Conservation (phyloP, 1,284 basidiomycete genomes). For the Irpex sp. region DNA sequence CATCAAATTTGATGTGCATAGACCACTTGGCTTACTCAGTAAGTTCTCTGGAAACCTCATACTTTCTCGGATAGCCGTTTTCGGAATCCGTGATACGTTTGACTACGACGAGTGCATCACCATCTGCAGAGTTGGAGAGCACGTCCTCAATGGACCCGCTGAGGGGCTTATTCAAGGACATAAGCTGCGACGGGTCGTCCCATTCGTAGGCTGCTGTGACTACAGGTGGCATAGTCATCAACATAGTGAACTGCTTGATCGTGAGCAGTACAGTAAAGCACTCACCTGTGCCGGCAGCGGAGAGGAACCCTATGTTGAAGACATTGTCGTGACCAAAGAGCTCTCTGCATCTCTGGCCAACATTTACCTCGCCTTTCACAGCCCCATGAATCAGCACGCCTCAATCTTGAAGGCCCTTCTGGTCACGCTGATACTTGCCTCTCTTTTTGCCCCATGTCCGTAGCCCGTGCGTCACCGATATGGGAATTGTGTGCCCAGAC, state of each 20-base stretch:
- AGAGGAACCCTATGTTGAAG: constrained; percentile 26
- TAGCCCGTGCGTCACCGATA: constrained; percentile 26
- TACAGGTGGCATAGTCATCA: not conserved
- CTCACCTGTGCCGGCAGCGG: constrained; percentile 24
- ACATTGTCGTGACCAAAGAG: constrained; percentile 24
- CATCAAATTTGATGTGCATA: not conserved
- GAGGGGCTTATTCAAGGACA: constrained; percentile 22
- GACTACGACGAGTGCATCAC: constrained; percentile 21
- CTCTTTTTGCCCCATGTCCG: constrained; percentile 26
- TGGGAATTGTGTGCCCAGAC: constrained; percentile 30
- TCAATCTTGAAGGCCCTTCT: not conserved
- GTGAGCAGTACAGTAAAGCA: no score
- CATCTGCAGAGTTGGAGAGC: constrained; percentile 18
- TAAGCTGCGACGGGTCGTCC: constrained; percentile 25
- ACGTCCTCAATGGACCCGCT: constrained; percentile 21
- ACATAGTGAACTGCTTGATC: not conserved
- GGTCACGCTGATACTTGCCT: constrained; percentile 8
- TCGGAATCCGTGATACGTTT: constrained; percentile 17
- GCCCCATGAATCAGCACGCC: not conserved
- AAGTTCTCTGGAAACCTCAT: constrained; percentile 18
- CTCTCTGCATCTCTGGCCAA: constrained; percentile 28
- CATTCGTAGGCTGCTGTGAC: constrained; percentile 27
- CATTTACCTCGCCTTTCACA: constrained; percentile 23
- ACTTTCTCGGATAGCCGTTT: constrained; percentile 19
- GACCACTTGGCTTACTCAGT: constrained; percentile 16